Conservation (phyloP, 1,284 basidiomycete genomes). For the Cryptococcus deneoformans region DNA sequence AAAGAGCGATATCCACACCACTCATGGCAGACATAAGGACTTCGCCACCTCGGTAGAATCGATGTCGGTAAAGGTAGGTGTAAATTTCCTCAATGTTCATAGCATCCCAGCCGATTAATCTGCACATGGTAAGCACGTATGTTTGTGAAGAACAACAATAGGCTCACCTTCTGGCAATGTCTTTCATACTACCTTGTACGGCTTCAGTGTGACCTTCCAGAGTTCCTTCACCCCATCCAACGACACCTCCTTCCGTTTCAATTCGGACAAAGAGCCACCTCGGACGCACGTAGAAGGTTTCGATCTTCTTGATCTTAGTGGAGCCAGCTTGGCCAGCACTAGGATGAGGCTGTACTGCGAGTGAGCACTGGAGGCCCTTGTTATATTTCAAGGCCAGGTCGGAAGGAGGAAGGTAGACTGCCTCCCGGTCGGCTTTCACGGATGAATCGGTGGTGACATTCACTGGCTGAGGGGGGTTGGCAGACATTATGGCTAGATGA, state of each 20-base stretch:
- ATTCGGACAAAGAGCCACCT: slow-evolving; percentile 74
- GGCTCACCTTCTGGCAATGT: slow-evolving; percentile 58
- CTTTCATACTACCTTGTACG: slow-evolving; percentile 65
- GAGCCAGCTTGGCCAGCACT: slow-evolving; percentile 21
- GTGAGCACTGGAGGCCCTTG: slow-evolving; percentile 33
- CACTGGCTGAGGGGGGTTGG: slow-evolving; percentile 25
- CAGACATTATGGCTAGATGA: slow-evolving; percentile 10
- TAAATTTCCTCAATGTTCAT: slow-evolving; percentile 64
- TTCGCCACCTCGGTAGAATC: slow-evolving; percentile 69
- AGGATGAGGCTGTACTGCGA: slow-evolving; percentile 25
- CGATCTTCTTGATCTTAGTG: slow-evolving; percentile 43
- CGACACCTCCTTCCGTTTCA: slow-evolving; percentile 62
- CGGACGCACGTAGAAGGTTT: slow-evolving; percentile 65
- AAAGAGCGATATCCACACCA: slow-evolving; percentile 21
- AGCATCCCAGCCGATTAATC: slow-evolving; percentile 58
- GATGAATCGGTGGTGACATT: slow-evolving; percentile 24
- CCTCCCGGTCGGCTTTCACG: slow-evolving; percentile 27
- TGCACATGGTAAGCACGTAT: slow-evolving; percentile 1
- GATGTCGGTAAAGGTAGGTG: slow-evolving; percentile 58
- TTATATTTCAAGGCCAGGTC: slow-evolving; percentile 37
- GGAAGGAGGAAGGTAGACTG: slow-evolving; percentile 40
- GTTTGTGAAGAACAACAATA: background rate
- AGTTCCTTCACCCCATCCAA: slow-evolving; percentile 60
- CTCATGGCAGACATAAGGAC: slow-evolving; percentile 49
- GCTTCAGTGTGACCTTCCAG: slow-evolving; percentile 62